These are phyloP conservation scores for Ulvella scutata DNA, from an alignment of 139 green algal genomes.

Conservation along the genomic window DNA sequence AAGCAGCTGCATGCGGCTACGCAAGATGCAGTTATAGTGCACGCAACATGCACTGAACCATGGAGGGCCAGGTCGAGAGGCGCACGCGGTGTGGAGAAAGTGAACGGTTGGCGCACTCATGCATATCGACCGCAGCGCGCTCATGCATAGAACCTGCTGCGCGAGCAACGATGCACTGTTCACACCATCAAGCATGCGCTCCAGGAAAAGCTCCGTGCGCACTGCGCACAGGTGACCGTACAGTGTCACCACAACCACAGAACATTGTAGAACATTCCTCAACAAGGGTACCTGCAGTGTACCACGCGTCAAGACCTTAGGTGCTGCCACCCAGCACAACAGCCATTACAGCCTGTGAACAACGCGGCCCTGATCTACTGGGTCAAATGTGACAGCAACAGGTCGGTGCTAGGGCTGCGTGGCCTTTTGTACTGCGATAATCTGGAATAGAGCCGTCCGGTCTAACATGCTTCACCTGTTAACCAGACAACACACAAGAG, in stretches of 20 bases:
- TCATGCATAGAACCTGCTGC: slow-evolving; percentile 3
- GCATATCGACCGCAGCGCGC: neutral
- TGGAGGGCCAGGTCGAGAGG: neutral
- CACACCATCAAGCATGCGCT: neutral
- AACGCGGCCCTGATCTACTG: too few relatives aligned
- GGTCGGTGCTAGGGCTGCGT: too few relatives aligned
- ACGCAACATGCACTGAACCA: neutral
- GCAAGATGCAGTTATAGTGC: neutral
- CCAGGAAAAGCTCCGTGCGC: neutral
- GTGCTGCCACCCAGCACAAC: neutral
- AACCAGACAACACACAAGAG: too few relatives aligned
- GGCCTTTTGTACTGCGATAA: too few relatives aligned
- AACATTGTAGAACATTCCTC: neutral
- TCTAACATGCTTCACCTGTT: too few relatives aligned
- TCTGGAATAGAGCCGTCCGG: too few relatives aligned
- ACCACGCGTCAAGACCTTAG: neutral
- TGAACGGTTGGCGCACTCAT: neutral
- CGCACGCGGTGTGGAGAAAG: neutral
- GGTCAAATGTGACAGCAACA: too few relatives aligned
- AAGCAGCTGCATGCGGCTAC: neutral
- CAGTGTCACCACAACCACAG: neutral
- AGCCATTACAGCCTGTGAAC: too few relatives aligned
- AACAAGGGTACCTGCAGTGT: neutral
- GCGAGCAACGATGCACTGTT: neutral
- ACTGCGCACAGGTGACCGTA: neutral